Base-by-base conservation (phyloP, 495 filamentous ascomycete genomes). In the Ramalina intermedia region DNA sequence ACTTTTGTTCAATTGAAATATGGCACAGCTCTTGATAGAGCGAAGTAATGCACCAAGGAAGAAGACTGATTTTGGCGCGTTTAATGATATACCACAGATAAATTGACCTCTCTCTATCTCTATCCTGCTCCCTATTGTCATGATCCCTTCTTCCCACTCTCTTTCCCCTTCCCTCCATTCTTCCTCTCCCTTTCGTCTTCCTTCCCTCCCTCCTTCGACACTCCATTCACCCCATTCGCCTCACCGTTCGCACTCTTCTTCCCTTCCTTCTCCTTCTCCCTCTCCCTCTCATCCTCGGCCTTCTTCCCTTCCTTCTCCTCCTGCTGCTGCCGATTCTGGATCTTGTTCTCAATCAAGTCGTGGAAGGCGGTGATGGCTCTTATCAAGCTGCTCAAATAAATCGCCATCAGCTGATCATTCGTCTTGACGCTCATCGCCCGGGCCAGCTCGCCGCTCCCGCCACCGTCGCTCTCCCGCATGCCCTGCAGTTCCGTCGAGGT, bases 281-380 rank as follows among this genome's bases (percentile, higher is more conserved):
- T 72, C 39, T 69, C 64, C 47, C 66, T 69, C 61, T 82, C 81
- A 18, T 58, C 63, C 53, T 86, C 82, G 43, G 84, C 80, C 65
- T 84, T 81, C 74, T 82, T 84, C 47, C 76, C 77, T 55, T 96
- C 87, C 66, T 84, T 87, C 63, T 98, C 91, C 61, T 95, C 91
- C 66, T 93, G 87, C 62, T 90, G 85, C 68, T 95, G 90, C 58
- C 89, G 71, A 69, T 98, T 98, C 71, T 96, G 91, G 52, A 96
- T 94, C 81, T 98, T 98, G 69, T 98, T 98, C 73, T 98, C 91
- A 58, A 98, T 98, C 54, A 98, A 69, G 66, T 98, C 91, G 64
- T 98, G 91, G 80, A 96, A 98, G 13, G 91, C 93, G 7, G 91
- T 96, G 59, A 98, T 96, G 27, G 93, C 93, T 37, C 91, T 79